phyloP scores from a whole-genome alignment of 495 filamentous ascomycete genomes.

The Neurospora tetrasperma region DNA sequence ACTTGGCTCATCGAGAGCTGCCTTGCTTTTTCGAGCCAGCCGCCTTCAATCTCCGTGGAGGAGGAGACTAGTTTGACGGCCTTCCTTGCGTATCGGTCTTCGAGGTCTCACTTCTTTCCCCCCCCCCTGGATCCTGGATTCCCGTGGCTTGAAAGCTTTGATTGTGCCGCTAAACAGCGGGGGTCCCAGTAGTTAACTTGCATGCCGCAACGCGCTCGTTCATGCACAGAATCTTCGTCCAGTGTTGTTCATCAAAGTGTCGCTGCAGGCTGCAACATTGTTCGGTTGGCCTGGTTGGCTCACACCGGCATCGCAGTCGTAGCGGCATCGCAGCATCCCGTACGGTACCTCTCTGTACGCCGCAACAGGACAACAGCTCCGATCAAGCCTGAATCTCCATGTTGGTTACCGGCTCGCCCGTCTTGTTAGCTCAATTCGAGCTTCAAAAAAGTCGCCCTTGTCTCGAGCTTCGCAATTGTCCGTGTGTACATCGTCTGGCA shows the following conservation, averaged over 20 bases:
- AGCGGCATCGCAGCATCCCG: neutral
- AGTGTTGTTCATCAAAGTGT: conserved; percentile 3
- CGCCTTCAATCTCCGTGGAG: neutral
- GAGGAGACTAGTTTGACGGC: neutral
- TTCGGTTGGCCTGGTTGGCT: neutral
- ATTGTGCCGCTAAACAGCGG: neutral
- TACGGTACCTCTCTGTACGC: neutral
- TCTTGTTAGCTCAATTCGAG: neutral
- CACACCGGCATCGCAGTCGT: neutral
- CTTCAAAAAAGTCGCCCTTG: neutral
- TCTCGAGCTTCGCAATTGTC: neutral
- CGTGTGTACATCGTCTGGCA: neutral
- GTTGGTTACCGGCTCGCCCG: neutral
- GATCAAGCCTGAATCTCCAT: neutral
- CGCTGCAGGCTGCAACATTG: neutral
- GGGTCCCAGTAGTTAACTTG: neutral
- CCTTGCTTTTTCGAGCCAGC: conserved; percentile 1
- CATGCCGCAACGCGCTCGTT: conserved; percentile 14
- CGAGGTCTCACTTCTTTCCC: neutral
- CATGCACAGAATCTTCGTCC: conserved; percentile 23
- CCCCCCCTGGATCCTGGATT: neutral
- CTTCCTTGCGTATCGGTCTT: neutral
- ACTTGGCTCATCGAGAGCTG: conserved; percentile 3
- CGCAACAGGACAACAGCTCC: neutral
- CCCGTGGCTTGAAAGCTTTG: neutral